A percentile compares a stretch with the other conserved stretches of the same genome.
phyloP scores from a whole-genome alignment of 768 basidiomycete species.

The Hydnomerulius pinastri region DNA sequence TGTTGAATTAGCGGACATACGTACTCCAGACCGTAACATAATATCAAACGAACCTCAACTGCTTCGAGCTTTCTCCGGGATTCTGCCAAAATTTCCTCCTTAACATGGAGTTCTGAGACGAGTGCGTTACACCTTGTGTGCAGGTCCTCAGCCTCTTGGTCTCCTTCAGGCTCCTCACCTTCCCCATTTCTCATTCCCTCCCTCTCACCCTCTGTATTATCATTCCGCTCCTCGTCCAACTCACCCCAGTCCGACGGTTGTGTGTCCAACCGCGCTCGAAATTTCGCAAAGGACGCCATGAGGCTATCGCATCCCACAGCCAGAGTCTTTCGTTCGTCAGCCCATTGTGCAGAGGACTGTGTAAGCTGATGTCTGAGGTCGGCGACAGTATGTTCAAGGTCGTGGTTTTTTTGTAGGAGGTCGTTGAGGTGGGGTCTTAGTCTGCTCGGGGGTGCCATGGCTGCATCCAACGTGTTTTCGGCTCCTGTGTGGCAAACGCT shows the following conservation, averaged over 20 bases:
- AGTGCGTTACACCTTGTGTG: slow-evolving; percentile 20
- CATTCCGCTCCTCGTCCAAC: slow-evolving; percentile 25
- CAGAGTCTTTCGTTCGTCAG: slow-evolving; percentile 27
- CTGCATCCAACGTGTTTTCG: neutral
- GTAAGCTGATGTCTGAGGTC: slow-evolving; percentile 30
- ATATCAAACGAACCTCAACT: slow-evolving; percentile 21
- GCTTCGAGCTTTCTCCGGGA: slow-evolving; percentile 13
- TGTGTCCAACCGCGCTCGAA: slow-evolving; percentile 24
- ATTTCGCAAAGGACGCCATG: slow-evolving; percentile 35
- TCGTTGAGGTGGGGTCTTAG: slow-evolving; percentile 29
- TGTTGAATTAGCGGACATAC: slow-evolving; percentile 3
- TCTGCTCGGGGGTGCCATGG: slow-evolving; percentile 27
- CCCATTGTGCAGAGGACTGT: slow-evolving; percentile 30
- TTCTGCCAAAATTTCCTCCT: slow-evolving; percentile 19
- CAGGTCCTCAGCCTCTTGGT: slow-evolving; percentile 11
- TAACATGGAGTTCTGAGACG: slow-evolving; percentile 16
- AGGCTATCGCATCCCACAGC: slow-evolving; percentile 22
- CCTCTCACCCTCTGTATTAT: slow-evolving; percentile 12
- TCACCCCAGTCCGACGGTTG: slow-evolving; percentile 23
- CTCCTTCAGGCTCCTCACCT: slow-evolving; percentile 6
- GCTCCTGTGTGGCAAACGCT: neutral
- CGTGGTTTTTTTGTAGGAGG: slow-evolving; percentile 29
- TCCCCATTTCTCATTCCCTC: slow-evolving; percentile 20
- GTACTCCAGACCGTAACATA: neutral
- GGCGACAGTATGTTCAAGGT: slow-evolving; percentile 29